These are phyloP conservation scores for Cairneyella variabilis DNA, from an alignment of 495 filamentous ascomycete species.

Conservation along the genomic window DNA sequence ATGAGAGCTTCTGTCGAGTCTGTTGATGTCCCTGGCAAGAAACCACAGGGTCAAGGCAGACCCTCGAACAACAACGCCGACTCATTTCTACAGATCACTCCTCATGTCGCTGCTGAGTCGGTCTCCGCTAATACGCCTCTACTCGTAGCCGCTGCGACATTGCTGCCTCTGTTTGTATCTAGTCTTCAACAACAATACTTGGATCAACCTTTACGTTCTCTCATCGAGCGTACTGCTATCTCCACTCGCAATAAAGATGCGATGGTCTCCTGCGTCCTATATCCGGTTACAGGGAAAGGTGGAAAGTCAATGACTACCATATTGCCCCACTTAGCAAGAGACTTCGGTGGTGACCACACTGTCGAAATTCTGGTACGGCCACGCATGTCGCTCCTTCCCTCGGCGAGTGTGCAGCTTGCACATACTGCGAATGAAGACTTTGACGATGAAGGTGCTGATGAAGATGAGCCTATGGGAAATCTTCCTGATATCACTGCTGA, in stretches of 20 bases:
- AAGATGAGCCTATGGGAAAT: constrained; percentile 11
- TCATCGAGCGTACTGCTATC: constrained; percentile 76
- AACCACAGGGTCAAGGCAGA: constrained; percentile 34
- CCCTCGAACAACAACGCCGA: constrained; percentile 45
- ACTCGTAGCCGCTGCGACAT: constrained; percentile 41
- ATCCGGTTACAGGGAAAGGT: constrained; percentile 59
- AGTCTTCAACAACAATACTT: constrained; percentile 59
- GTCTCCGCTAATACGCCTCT: not conserved
- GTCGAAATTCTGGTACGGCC: constrained; percentile 73
- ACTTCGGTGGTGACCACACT: constrained; percentile 52
- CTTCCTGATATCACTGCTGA: not conserved
- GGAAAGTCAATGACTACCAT: constrained; percentile 62
- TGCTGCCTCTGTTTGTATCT: constrained; percentile 60
- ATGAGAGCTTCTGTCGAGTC: not conserved
- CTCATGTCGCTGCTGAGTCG: not conserved
- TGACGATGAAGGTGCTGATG: constrained; percentile 11
- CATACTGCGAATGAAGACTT: constrained; percentile 24
- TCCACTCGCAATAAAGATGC: constrained; percentile 59
- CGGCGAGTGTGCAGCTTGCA: constrained; percentile 16
- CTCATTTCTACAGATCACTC: constrained; percentile 40
- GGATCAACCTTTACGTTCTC: constrained; percentile 57
- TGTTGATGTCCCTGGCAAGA: constrained; percentile 25
- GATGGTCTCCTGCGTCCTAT: constrained; percentile 75
- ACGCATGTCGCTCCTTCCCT: constrained; percentile 50
- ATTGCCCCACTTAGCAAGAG: constrained; percentile 66